These are phyloP conservation scores for Polygonum maritimum DNA, from an alignment of 148 eudicot species.

Conservation along the genomic window DNA sequence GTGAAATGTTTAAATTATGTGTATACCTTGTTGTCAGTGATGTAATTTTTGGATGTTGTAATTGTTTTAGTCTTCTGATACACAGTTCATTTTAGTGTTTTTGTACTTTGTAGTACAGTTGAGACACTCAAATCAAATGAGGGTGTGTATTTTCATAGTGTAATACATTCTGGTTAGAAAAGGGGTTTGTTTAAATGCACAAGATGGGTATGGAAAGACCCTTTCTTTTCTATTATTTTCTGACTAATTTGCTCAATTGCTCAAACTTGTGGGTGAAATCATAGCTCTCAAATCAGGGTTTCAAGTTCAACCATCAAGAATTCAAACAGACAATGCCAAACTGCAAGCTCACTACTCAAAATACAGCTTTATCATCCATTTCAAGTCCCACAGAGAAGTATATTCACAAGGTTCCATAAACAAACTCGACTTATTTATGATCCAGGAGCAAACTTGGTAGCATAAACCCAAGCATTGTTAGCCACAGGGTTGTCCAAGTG, in stretches of 20 bases:
- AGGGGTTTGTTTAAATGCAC: too few relatives aligned
- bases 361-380: background rate
- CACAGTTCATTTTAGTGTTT: background rate
- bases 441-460: slow-evolving; percentile 12
- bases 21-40: background rate
- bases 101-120: background rate
- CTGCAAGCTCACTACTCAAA: background rate
- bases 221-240: background rate
- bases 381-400: background rate
- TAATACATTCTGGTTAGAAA: background rate
- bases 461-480: slow-evolving; percentile 59
- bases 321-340: background rate
- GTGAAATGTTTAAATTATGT: slow-evolving; percentile 1
- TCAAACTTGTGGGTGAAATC: background rate
- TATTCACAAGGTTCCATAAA: slow-evolving; percentile 1
- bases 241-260: background rate
- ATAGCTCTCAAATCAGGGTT: background rate
- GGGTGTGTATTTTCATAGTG: background rate
- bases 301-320: background rate
- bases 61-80: background rate
- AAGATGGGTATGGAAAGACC: background rate
- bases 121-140: background rate
- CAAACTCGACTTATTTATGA: background rate
- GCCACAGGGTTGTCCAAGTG: slow-evolving; percentile 85
- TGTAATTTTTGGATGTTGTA: background rate